phyloP scores from a whole-genome alignment of 1,139 yeast genomes.

The Zygoascus meyerae region DNA sequence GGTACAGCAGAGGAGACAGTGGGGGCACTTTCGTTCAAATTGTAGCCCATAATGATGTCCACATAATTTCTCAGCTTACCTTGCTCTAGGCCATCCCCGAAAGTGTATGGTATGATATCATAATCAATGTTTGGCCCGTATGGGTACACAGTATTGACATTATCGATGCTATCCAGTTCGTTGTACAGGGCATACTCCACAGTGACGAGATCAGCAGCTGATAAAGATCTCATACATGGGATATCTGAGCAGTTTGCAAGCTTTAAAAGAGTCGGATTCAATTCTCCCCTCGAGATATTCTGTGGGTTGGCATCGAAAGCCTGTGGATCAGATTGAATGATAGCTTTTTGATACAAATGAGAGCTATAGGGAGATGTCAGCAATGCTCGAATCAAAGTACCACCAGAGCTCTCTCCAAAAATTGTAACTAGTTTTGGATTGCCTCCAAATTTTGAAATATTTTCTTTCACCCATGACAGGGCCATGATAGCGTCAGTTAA shows the following conservation, averaged over 20 bases:
- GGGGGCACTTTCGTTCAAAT: conserved; percentile 26
- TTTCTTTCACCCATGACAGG: conserved; percentile 35
- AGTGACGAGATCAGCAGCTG: conserved; percentile 18
- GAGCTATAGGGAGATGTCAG: conserved; percentile 21
- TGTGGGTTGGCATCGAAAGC: conserved; percentile 23
- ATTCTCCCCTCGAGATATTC: conserved; percentile 19
- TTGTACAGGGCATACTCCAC: conserved; percentile 18
- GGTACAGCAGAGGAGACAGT: conserved; percentile 15
- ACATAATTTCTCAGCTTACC: conserved; percentile 24
- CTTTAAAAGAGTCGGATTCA: conserved; percentile 16
- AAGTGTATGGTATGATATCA: conserved; percentile 19
- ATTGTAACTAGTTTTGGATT: conserved; percentile 32
- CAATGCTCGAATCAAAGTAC: conserved; percentile 28
- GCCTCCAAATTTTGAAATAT: conserved; percentile 35
- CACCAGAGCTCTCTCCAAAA: conserved; percentile 39
- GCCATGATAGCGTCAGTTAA: conserved; percentile 34
- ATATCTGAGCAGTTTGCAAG: conserved; percentile 20
- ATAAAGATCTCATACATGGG: conserved; percentile 20
- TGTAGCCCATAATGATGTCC: conserved; percentile 27
- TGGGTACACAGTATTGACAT: conserved; percentile 24
- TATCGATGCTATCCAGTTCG: conserved; percentile 7
- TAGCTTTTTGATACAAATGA: conserved; percentile 27
- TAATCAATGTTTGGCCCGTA: conserved; percentile 30
- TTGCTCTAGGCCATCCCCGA: conserved; percentile 17
- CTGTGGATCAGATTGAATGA: conserved; percentile 32